Conservation (phyloP, 352 stramenopile genomes). For the Globisporangium takayamanum region DNA sequence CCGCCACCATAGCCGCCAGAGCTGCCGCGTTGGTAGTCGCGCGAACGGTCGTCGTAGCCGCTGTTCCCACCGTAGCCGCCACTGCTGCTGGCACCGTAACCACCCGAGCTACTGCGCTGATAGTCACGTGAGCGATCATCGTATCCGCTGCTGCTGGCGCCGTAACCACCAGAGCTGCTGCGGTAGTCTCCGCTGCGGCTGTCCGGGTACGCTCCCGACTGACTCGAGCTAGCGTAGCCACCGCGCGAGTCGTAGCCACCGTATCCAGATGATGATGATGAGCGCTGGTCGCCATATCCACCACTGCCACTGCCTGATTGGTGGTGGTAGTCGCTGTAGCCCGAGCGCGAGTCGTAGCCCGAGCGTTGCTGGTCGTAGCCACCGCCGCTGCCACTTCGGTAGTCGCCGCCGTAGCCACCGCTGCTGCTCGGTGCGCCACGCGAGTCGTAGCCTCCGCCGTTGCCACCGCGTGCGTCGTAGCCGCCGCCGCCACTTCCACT, state of each 20-base stretch:
- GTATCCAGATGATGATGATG: constrained; percentile 18
- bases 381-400: constrained; percentile 2
- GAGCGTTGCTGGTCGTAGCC: constrained; percentile 13
- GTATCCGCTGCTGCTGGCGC: constrained; percentile 15
- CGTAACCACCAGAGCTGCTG: constrained; percentile 15
- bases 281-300: constrained; percentile 19
- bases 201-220: constrained; percentile 1
- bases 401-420: constrained; percentile 13
- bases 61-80: constrained; percentile 3
- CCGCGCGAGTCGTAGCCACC: constrained; percentile 18
- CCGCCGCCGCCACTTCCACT: constrained; percentile 8
- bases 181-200: constrained; percentile 1
- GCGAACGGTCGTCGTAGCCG: constrained; percentile 23
- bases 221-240: constrained; percentile 13
- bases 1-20: constrained; percentile 15
- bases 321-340: not conserved
- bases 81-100: not conserved
- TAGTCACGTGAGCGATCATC: constrained; percentile 16
- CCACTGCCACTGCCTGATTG: constrained; percentile 13
- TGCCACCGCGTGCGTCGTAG: constrained; percentile 25
- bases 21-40: constrained; percentile 15
- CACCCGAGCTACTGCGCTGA: not conserved
- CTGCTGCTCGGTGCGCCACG: constrained; percentile 2
- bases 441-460: constrained; percentile 5
- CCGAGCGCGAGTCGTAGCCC: not conserved